Conservation (phyloP, 1,284 basidiomycete genomes). For the Boletus calvinii region DNA sequence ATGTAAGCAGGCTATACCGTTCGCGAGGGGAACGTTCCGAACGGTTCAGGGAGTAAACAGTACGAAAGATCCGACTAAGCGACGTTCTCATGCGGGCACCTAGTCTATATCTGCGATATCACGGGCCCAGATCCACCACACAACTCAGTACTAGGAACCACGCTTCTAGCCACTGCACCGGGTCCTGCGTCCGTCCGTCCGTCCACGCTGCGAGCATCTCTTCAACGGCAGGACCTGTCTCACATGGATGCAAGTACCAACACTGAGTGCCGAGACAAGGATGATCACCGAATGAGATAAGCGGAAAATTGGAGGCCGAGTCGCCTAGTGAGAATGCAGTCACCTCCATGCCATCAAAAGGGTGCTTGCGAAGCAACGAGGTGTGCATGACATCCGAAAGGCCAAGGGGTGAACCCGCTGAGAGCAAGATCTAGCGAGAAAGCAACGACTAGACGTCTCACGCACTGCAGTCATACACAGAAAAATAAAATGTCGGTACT, state of each 20-base stretch:
- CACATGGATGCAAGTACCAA: constrained; percentile 85
- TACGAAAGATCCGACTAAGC: constrained; percentile 13
- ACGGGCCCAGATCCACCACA: constrained; percentile 50
- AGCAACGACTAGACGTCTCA: constrained; percentile 21
- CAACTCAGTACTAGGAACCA: constrained; percentile 75
- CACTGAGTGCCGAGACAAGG: constrained; percentile 67
- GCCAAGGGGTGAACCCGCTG: constrained; percentile 65
- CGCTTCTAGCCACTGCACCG: constrained; percentile 57
- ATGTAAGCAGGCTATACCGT: neutral
- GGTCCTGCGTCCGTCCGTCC: constrained; percentile 15
- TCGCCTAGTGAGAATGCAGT: constrained; percentile 55
- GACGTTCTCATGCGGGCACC: constrained; percentile 3
- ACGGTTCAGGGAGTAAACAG: neutral
- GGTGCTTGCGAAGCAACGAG: constrained; percentile 53
- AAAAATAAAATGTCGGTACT: constrained; percentile 80
- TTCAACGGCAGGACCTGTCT: constrained; percentile 59
- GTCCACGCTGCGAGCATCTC: constrained; percentile 60
- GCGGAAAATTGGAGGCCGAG: constrained; percentile 57
- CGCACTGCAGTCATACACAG: constrained; percentile 63
- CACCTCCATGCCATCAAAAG: constrained; percentile 43
- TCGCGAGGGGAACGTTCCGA: constrained; percentile 9
- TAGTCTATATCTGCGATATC: constrained; percentile 2
- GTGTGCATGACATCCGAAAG: constrained; percentile 55
- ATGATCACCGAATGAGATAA: constrained; percentile 82
- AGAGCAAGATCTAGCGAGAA: constrained; percentile 16